Evolutionary conservation across 805 yeast species (phyloP), one percentile per base, ranked within the genome.

Genomic region (Candida tibetensis): DNA sequence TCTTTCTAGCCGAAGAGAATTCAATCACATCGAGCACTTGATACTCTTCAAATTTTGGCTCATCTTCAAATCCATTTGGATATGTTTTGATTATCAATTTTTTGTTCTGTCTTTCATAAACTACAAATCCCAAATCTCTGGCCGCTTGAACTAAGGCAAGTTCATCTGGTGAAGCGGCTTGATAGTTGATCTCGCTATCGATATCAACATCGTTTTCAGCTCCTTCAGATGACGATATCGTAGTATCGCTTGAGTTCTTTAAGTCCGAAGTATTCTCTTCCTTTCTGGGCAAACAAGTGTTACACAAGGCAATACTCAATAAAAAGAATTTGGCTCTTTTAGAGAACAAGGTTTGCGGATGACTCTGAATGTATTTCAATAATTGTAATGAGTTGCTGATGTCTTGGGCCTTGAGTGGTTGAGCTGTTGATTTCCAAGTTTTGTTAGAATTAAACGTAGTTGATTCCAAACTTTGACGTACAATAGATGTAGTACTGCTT

Each of bases 131-230:
- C 71, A 93, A 72, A 55, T 93, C 99, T 48, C 96, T 74, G 0
- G 99, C 99, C 1, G 98, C 99, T 32, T 83, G 79, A 2, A 93
- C 91, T 21, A 93, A 66, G 0, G 99, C 99, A 34, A 90, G 63
- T 58, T 93, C 99, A 62, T 93, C 99, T 0, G 99, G 99, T 0
- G 97, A 90, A 0, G 98, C 81, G 0, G 98, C 87, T 56, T 91
- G 97, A 52, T 93, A 93, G 40, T 79, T 81, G 17, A 89, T 76
- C 16, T 71, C 66, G 5, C 40, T 32, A 6, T 38, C 40, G 12
- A 40, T 48, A 18, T 44, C 45, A 17, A 57, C 57, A 17, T 32
- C 15, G 3, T 36, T 40, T 4, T 30, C 38, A 3, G 13, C 8
- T 32, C 31, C 28, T 5, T 44, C 49, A 9, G 28, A 33, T 4